phyloP scores from a whole-genome alignment of 2,329 filamentous ascomycete species.

The Exophiala lecanii-corni region DNA sequence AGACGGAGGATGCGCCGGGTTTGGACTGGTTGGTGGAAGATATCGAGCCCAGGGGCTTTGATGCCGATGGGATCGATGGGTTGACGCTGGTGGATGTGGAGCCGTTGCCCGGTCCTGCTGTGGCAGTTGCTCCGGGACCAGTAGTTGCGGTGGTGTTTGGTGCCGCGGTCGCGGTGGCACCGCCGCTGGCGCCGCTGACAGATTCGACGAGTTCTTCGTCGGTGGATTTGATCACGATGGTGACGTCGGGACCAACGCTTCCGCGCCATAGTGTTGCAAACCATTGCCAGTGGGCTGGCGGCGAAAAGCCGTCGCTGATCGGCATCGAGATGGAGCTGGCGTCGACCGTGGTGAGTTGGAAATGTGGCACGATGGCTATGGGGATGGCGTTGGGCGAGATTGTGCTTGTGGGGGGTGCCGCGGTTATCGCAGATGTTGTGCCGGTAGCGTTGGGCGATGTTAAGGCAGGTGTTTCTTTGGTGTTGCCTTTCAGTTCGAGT shows the following conservation, averaged over 20 bases:
- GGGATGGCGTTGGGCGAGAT: conserved; percentile 44
- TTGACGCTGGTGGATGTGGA: not conserved
- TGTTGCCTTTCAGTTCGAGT: not conserved
- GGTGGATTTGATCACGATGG: conserved; percentile 41
- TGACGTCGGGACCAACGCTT: conserved; percentile 69
- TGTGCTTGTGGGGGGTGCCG: too few species aligned
- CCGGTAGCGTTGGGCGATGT: not conserved
- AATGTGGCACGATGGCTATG: conserved; percentile 71
- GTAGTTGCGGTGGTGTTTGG: not conserved
- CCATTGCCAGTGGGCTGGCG: conserved; percentile 96
- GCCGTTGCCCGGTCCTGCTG: not conserved
- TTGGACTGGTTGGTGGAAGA: not conserved
- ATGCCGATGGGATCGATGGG: not conserved
- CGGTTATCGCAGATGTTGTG: too few species aligned
- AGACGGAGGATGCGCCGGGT: not conserved
- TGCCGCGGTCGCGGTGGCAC: conserved; percentile 5
- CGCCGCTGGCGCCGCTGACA: conserved; percentile 26
- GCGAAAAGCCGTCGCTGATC: conserved; percentile 70
- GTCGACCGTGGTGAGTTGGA: conserved; percentile 75
- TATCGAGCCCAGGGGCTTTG: not conserved
- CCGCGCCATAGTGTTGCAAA: conserved; percentile 91
- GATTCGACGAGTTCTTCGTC: conserved; percentile 31
- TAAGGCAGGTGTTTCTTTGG: not conserved
- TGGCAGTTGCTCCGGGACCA: not conserved
- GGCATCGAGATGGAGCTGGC: conserved; percentile 67